Conservation (phyloP, 1,284 basidiomycete species). For the Omphalotus olearius region DNA sequence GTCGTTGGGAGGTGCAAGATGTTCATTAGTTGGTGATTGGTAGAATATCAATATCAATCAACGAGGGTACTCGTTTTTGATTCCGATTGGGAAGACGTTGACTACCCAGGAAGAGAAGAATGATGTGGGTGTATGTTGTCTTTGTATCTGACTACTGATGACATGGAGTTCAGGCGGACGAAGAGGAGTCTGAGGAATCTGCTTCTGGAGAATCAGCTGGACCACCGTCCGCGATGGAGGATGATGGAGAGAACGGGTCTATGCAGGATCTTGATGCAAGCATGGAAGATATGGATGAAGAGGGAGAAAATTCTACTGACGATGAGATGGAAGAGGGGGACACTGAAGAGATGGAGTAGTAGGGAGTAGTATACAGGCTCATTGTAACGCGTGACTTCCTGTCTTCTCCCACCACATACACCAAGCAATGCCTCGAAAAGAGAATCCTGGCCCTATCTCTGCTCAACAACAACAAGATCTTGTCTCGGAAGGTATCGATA, state of each 20-base stretch:
- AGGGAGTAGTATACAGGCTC: no score
- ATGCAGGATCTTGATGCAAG: conserved; percentile 62
- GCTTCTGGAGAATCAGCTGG: conserved; percentile 35
- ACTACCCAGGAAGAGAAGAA: conserved; percentile 81
- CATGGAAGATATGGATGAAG: conserved; percentile 71
- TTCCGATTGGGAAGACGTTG: conserved; percentile 67
- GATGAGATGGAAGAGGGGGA: conserved; percentile 40
- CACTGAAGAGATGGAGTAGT: conserved; percentile 25
- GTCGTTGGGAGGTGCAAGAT: not conserved
- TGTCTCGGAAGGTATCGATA: conserved; percentile 77
- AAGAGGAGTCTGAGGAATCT: conserved; percentile 40
- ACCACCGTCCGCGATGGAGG: conserved; percentile 37
- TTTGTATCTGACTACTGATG: not conserved
- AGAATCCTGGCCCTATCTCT: conserved; percentile 46
- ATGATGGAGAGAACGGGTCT: conserved; percentile 55
- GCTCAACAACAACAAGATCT: conserved; percentile 74
- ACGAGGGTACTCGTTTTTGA: conserved; percentile 62
- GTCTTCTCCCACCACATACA: not conserved
- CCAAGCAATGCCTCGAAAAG: conserved; percentile 57
- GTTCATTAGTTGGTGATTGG: not conserved
- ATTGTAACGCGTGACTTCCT: no score
- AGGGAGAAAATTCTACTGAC: conserved; percentile 21
- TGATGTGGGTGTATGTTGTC: conserved; percentile 47
- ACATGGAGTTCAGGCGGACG: conserved; percentile 34
- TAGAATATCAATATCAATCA: conserved; percentile 59